A percentile compares a stretch with the other conserved stretches of the same genome.
Evolutionary conservation across 306 rosid species (phyloP).

Genomic region (Hylodesmum podocarpum): DNA sequence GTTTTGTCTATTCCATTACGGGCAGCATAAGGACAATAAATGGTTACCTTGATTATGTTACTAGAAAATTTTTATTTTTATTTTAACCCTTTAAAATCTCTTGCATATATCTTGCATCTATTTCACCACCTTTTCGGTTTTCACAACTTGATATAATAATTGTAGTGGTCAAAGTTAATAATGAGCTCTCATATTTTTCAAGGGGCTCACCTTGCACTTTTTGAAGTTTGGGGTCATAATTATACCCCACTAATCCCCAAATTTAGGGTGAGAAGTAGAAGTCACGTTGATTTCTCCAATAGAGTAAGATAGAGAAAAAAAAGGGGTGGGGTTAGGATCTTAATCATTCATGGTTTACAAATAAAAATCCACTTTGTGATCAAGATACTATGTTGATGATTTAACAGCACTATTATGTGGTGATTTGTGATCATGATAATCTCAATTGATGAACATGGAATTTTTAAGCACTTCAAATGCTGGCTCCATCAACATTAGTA

Average conservation of each 20-base stretch:
- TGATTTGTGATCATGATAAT: background rate
- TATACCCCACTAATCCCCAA: constrained; percentile 34
- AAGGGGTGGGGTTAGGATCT: background rate
- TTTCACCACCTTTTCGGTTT: constrained; percentile 27
- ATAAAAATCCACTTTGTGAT: background rate
- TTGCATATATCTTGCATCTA: constrained; percentile 2
- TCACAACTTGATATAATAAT: background rate
- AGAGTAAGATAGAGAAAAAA: background rate
- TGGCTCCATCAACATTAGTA: background rate
- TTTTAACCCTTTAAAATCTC: constrained; percentile 3
- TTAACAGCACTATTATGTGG: background rate
- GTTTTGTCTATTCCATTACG: background rate
- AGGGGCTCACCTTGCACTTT: constrained; percentile 2
- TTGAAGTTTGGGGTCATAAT: constrained; percentile 29
- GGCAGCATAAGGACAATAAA: constrained; percentile 28
- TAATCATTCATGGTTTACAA: background rate
- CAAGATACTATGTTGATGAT: background rate
- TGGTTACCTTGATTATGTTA: background rate
- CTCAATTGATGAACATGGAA: background rate
- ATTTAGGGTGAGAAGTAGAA: constrained; percentile 3
- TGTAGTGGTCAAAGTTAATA: constrained; percentile 29
- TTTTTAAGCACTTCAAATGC: background rate
- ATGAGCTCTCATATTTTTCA: constrained; percentile 27
- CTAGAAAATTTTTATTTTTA: background rate
- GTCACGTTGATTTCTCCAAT: background rate